Evolutionary conservation across 805 yeast species (phyloP), one percentile per base, ranked within the genome.

Genomic region (Yarrowia sp.): DNA sequence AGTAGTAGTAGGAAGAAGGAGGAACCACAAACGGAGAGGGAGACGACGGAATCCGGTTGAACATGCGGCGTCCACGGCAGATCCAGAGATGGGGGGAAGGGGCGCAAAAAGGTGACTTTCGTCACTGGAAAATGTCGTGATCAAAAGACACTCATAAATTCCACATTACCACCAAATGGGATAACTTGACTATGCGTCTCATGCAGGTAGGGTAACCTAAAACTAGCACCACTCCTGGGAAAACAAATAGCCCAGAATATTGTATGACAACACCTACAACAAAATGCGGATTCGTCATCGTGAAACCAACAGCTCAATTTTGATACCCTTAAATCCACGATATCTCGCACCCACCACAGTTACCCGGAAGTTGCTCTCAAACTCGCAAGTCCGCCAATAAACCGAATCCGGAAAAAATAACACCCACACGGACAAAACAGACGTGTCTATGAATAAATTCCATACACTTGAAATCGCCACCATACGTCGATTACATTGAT

Each of bases 321-420:
- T 24, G 46, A 16, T 22, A 21, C 28, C 28, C 28, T 3, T 6
- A 41, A 14, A 12, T 0, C 21, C 2, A 17, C 4, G n/a, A 22
- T 41, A 41, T 22, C 3, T 22, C 28, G 8, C n/a, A 7, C 9
- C 12, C 10, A 4, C 10, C 3, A n/a, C 3, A 28, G 35, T 54
- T 54, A 54, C 61, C 61, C 61, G 61, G 61, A 54, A 54, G 61
- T 54, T 54, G 61, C 61, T 26, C 61, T 11, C 61, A 54, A 54
- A 54, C 61, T 54, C 33, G 44, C 26, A 26, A 12, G 46, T 14
- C 33, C 17, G 26, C 8, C 36, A 48, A 30, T 48, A 19, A 12
- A 4, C 17, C 38, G 4, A 12, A 30, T 28, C 7, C 6, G 36
- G 36, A 1, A 1, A 17, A 17, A 12, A 11, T 6, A 2, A 28